These are phyloP conservation scores for Helianthus tuberosus DNA, from an alignment of 129 eudicot species.

Conservation along the genomic window DNA sequence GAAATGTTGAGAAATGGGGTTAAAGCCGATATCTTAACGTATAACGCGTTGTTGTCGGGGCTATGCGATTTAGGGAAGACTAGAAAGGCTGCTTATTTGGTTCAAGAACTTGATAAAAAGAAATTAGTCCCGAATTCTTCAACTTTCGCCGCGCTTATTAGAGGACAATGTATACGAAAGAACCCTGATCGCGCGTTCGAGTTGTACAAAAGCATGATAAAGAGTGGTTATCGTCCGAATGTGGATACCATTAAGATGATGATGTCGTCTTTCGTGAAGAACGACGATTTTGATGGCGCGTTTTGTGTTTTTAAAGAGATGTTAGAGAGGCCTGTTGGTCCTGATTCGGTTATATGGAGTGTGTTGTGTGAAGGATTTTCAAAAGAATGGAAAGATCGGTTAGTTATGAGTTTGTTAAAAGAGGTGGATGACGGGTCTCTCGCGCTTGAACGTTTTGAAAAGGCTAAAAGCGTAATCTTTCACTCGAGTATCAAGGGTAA, in stretches of 20 bases:
- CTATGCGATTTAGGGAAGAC: slow-evolving; percentile 78
- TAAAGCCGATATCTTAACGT: slow-evolving; percentile 69
- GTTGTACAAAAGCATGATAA: slow-evolving; percentile 72
- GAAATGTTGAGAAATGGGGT: slow-evolving; percentile 63
- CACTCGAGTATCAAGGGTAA: slow-evolving; percentile 11
- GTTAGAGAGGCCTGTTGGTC: slow-evolving; percentile 55
- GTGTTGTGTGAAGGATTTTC: slow-evolving; percentile 55
- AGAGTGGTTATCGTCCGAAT: slow-evolving; percentile 75
- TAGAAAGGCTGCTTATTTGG: slow-evolving; percentile 78
- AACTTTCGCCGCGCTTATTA: slow-evolving; percentile 80
- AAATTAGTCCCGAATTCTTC: slow-evolving; percentile 73
- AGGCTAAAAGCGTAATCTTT: slow-evolving; percentile 23
- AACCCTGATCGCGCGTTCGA: slow-evolving; percentile 70
- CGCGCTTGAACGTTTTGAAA: slow-evolving; percentile 36
- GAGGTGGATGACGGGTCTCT: slow-evolving; percentile 53
- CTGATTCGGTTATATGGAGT: slow-evolving; percentile 51
- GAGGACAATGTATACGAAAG: slow-evolving; percentile 70
- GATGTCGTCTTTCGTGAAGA: slow-evolving; percentile 52
- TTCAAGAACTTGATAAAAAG: slow-evolving; percentile 75
- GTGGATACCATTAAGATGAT: slow-evolving; percentile 50
- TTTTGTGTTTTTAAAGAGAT: slow-evolving; percentile 53
- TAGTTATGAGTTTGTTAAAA: slow-evolving; percentile 43
- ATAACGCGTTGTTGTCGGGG: slow-evolving; percentile 72
- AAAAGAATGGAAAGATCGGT: slow-evolving; percentile 49
- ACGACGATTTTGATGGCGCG: slow-evolving; percentile 76